A percentile compares a stretch with the other conserved stretches of the same genome.
Evolutionary conservation across 148 eudicot species (phyloP).

Genomic region (Diospyros kaki): DNA sequence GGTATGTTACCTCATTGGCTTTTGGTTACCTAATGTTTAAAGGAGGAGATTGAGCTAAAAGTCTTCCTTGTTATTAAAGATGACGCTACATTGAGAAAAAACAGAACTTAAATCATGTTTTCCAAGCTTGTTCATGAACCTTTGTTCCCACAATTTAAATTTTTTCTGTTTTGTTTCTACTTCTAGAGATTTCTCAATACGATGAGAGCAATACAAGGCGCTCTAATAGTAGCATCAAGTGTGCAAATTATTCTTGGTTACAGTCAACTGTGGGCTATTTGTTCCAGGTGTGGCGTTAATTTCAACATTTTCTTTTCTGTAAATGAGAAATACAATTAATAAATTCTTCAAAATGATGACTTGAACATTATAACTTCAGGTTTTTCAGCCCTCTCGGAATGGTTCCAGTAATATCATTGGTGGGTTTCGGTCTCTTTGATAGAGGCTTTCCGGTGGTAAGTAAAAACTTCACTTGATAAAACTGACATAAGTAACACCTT

Average conservation of each 20-base stretch:
- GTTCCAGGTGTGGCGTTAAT: slow-evolving; percentile 58
- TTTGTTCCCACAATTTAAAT: neutral
- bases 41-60: no score
- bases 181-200: slow-evolving; percentile 71
- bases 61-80: no score
- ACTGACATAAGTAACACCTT: neutral
- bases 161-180: slow-evolving; percentile 11
- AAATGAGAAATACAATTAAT: neutral
- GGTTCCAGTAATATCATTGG: slow-evolving; percentile 94
- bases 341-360: neutral
- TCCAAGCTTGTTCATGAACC: no score
- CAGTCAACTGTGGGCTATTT: slow-evolving; percentile 98
- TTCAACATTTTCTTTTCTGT: neutral
- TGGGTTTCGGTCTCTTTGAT: slow-evolving; percentile 88
- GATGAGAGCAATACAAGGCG: slow-evolving; percentile 95
- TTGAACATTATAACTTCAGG: slow-evolving; percentile 35
- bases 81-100: no score
- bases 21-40: no score
- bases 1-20: no score
- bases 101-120: no score
- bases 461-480: neutral
- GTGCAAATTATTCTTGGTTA: slow-evolving; percentile 93
- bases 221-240: slow-evolving; percentile 92
- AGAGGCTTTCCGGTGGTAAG: slow-evolving; percentile 93
- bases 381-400: slow-evolving; percentile 93